Evolutionary conservation across 805 yeast species (phyloP).

Genomic region (Myxozyma sirexii): DNA sequence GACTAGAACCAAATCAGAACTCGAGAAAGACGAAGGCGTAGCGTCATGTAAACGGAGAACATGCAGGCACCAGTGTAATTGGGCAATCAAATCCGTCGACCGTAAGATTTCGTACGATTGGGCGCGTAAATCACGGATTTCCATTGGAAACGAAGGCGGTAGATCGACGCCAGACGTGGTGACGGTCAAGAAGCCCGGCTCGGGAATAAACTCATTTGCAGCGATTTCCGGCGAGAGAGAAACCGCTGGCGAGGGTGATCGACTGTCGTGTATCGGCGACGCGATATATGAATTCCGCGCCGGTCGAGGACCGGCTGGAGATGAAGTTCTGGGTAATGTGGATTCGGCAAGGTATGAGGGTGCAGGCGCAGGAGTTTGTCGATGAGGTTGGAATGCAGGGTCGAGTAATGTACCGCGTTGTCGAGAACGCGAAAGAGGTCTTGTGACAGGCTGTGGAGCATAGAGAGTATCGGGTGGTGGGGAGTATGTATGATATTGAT

Average conservation of each 20-base stretch:
- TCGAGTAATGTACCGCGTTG: not conserved
- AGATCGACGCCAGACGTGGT: not conserved
- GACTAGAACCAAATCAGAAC: conserved; percentile 5
- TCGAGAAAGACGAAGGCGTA: not conserved
- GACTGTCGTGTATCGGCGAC: not conserved
- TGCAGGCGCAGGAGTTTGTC: not conserved
- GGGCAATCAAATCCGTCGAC: not conserved
- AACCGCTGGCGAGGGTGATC: not conserved
- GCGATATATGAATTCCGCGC: not conserved
- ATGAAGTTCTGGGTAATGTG: not conserved
- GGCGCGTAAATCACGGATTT: not conserved
- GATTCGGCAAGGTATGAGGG: not conserved
- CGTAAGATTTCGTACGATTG: not conserved
- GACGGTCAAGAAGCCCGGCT: conserved; percentile 6
- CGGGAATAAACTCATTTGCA: conserved; percentile 10
- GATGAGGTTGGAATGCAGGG: conserved; percentile 1
- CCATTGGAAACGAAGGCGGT: conserved; percentile 19
- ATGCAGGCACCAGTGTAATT: conserved; percentile 24
- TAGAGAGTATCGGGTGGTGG: too few species aligned
- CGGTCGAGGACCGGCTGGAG: not conserved
- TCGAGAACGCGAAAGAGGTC: not conserved
- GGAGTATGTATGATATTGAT: not conserved
- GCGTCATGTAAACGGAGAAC: conserved; percentile 1
- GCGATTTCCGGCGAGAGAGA: not conserved
- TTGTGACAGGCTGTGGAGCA: not conserved